These are phyloP conservation scores for Russula sp. DNA, from an alignment of 768 basidiomycete species.

Conservation along the genomic window DNA sequence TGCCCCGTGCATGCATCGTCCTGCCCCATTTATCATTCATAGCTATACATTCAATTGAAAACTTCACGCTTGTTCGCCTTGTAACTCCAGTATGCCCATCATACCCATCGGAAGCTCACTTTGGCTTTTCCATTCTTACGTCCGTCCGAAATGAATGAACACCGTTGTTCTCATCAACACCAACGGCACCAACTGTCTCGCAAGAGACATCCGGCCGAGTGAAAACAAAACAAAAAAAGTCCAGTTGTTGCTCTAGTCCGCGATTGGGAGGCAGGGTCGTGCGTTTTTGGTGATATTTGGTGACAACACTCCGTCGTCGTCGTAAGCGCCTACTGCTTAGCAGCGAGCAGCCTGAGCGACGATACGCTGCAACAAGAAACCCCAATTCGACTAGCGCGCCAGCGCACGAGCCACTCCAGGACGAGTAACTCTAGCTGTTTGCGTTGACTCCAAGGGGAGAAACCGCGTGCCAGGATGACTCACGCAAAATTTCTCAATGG, in stretches of 20 bases:
- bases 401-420: no score
- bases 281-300: no score
- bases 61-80: neutral
- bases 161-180: neutral
- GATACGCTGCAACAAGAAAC: neutral
- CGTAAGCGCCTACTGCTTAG: no score
- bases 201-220: neutral
- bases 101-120: neutral
- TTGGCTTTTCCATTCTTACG: neutral
- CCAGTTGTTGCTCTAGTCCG: neutral
- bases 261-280: no score
- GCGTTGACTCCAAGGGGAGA: neutral
- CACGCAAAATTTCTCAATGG: neutral
- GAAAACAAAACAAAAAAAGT: neutral
- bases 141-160: neutral
- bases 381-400: neutral
- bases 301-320: no score
- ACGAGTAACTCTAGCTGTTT: neutral
- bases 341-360: neutral
- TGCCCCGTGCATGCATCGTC: neutral
- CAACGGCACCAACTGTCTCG: neutral
- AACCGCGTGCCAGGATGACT: neutral
- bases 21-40: neutral
- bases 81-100: neutral
- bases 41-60: neutral